Conservation (phyloP, 805 yeast species). For the Suhomyces faveliae region DNA sequence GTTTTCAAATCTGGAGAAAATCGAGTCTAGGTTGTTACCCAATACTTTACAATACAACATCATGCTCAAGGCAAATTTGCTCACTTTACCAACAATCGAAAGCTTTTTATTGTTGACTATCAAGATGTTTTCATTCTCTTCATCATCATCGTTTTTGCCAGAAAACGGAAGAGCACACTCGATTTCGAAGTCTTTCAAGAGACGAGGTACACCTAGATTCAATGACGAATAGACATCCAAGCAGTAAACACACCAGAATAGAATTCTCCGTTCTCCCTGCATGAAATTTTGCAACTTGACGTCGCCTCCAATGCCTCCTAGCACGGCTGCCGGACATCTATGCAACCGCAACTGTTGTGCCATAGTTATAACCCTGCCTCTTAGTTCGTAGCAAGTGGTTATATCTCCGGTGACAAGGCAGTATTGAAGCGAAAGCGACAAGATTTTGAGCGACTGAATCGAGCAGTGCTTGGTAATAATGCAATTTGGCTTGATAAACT, state of each 20-base stretch:
- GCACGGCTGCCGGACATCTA: constrained; percentile 81
- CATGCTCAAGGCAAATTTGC: constrained; percentile 58
- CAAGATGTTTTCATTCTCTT: constrained; percentile 54
- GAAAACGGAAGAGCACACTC: constrained; percentile 83
- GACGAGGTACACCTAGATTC: constrained; percentile 78
- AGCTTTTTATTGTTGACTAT: constrained; percentile 58
- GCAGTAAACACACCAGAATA: constrained; percentile 82
- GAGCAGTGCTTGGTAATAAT: constrained; percentile 56
- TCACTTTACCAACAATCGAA: constrained; percentile 68
- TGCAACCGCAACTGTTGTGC: constrained; percentile 83
- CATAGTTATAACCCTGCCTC: constrained; percentile 78
- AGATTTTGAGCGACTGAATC: constrained; percentile 65
- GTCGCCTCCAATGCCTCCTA: constrained; percentile 26
- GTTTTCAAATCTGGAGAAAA: constrained; percentile 57
- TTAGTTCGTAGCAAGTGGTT: constrained; percentile 67
- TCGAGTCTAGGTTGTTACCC: constrained; percentile 69
- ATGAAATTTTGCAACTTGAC: constrained; percentile 56
- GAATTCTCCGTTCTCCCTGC: constrained; percentile 77
- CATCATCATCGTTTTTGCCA: constrained; percentile 38
- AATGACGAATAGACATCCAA: constrained; percentile 74
- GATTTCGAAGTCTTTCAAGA: constrained; percentile 75
- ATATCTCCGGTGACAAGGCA: constrained; percentile 73
- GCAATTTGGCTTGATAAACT: constrained; percentile 60
- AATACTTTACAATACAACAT: constrained; percentile 71
- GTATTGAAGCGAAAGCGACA: constrained; percentile 67